Percentiles rank a stretch among this genome's conserved stretches.
phyloP scores from a whole-genome alignment of 805 yeast species.

The Nakazawaea laoshanensis region DNA sequence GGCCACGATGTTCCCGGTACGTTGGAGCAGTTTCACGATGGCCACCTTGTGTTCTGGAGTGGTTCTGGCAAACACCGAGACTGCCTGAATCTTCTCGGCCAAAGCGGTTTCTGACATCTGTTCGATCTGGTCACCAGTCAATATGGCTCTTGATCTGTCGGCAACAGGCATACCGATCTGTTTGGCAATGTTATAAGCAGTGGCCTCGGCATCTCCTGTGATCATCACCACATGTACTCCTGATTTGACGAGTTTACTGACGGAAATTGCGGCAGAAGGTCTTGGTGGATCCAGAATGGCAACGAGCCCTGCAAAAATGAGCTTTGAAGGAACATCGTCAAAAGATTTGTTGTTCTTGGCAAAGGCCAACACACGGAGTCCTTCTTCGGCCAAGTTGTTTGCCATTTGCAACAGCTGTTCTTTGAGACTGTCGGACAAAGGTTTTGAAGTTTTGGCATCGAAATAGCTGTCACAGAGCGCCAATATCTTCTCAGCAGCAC shows the following conservation, averaged over 20 bases:
- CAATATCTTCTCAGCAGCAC: constrained; percentile 78
- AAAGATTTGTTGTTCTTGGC: constrained; percentile 43
- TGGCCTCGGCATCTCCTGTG: constrained; percentile 87
- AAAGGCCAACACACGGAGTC: constrained; percentile 79
- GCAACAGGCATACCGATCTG: constrained; percentile 83
- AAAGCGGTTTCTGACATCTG: constrained; percentile 62
- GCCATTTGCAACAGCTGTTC: constrained; percentile 49
- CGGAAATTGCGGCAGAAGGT: constrained; percentile 69
- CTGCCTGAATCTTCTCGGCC: constrained; percentile 68
- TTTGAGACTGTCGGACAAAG: constrained; percentile 43
- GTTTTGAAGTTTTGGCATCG: constrained; percentile 43
- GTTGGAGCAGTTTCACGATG: constrained; percentile 83
- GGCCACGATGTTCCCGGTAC: constrained; percentile 91
- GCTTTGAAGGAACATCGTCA: constrained; percentile 40
- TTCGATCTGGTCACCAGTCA: constrained; percentile 83
- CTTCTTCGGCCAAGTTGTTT: constrained; percentile 63
- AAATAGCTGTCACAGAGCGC: constrained; percentile 50
- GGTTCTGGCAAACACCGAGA: constrained; percentile 89
- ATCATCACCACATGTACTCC: constrained; percentile 98
- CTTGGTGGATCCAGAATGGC: constrained; percentile 99
- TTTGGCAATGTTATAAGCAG: constrained; percentile 77
- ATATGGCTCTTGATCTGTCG: constrained; percentile 55
- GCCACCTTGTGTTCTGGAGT: constrained; percentile 90
- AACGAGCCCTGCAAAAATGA: constrained; percentile 76
- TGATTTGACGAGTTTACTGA: constrained; percentile 72